Conservation (phyloP, 345 rosid genomes). For the Melaleuca quinquenervia region DNA sequence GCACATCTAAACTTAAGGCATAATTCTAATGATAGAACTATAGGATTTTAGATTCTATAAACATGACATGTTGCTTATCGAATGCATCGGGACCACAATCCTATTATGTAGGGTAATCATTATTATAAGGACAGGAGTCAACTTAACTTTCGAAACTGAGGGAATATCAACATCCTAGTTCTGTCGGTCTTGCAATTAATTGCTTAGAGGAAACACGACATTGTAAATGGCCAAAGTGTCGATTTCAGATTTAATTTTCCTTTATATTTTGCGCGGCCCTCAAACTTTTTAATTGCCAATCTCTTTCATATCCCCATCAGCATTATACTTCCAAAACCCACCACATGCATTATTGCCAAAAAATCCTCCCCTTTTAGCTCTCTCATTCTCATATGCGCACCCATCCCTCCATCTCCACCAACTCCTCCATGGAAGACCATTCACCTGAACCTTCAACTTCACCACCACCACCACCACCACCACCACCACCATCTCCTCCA, state of each 20-base stretch:
- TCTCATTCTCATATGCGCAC: background rate
- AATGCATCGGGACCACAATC: background rate
- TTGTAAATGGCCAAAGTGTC: background rate
- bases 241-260: background rate
- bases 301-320: background rate
- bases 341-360: background rate
- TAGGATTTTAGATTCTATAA: background rate
- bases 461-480: conserved; percentile 7
- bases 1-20: background rate
- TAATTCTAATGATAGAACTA: background rate
- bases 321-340: background rate
- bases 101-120: background rate
- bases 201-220: background rate
- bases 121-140: background rate
- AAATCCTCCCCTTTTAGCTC: conserved; percentile 1
- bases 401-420: background rate
- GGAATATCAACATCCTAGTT: background rate
- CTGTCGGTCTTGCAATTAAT: background rate
- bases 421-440: conserved; percentile 31
- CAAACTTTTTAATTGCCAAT: background rate
- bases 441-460: conserved; percentile 7
- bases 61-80: background rate
- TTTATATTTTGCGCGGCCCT: background rate
- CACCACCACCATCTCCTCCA: conserved; percentile 13
- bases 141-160: background rate